Percentiles rank a stretch among this genome's conserved stretches.
phyloP scores from a whole-genome alignment of 768 basidiomycete species.

The Hypholoma sublateritium region DNA sequence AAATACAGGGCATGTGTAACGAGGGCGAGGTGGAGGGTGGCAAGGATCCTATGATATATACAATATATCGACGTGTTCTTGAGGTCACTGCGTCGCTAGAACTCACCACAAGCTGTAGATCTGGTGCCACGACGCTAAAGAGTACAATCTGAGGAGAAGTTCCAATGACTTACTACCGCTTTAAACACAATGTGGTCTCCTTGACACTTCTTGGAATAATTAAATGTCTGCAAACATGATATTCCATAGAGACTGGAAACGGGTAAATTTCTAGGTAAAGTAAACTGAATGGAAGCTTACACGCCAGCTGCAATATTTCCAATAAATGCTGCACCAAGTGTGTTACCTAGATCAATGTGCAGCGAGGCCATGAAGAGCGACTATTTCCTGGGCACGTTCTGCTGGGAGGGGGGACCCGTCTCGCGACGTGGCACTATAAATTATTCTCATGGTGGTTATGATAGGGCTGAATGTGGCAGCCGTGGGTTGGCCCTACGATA shows the following conservation, averaged over 20 bases:
- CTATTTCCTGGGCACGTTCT: not conserved
- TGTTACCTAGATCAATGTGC: slow-evolving; percentile 29
- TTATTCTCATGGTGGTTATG: not conserved
- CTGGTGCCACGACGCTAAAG: slow-evolving; percentile 4
- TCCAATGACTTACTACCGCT: slow-evolving; percentile 23
- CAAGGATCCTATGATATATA: slow-evolving; percentile 28
- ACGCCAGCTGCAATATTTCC: slow-evolving; percentile 39
- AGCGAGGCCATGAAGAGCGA: slow-evolving; percentile 8
- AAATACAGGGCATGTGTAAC: slow-evolving; percentile 34
- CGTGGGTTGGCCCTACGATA: not conserved
- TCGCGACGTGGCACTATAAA: slow-evolving; percentile 1
- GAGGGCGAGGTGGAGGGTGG: slow-evolving; percentile 32
- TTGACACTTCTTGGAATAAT: slow-evolving; percentile 34
- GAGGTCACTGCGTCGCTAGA: not conserved
- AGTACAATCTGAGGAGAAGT: not conserved
- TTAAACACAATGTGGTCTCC: slow-evolving; percentile 30
- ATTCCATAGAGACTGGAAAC: slow-evolving; percentile 39
- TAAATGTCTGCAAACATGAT: slow-evolving; percentile 38
- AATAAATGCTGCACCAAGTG: slow-evolving; percentile 44
- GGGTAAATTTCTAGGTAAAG: not conserved
- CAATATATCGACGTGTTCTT: not conserved
- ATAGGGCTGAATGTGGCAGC: not conserved
- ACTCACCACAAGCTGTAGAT: slow-evolving; percentile 27
- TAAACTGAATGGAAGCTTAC: slow-evolving; percentile 24
- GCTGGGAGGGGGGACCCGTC: not conserved